A percentile compares a stretch with the other conserved stretches of the same genome.
phyloP scores from a whole-genome alignment of 2,329 filamentous ascomycete species.

The Chaetomium sp. region DNA sequence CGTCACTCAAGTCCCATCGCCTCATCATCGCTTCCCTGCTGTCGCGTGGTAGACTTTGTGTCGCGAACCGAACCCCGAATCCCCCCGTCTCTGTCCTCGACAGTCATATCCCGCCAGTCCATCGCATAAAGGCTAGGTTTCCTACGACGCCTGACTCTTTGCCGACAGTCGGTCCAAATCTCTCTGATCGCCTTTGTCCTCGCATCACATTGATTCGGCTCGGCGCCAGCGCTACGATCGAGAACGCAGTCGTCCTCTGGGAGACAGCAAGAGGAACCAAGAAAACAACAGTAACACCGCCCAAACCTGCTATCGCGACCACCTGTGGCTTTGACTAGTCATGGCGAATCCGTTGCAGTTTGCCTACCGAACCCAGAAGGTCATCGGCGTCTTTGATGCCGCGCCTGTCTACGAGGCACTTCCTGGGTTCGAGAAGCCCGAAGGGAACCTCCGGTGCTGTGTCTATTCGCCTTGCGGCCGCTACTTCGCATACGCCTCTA shows the following conservation, averaged over 20 bases:
- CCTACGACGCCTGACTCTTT: not conserved
- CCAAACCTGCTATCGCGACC: conserved; percentile 38
- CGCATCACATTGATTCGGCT: conserved; percentile 18
- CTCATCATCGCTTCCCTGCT: conserved; percentile 19
- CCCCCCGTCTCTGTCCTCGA: conserved; percentile 16
- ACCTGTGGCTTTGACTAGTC: conserved; percentile 86
- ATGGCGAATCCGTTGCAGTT: conserved; percentile 94
- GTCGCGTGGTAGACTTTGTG: conserved; percentile 22
- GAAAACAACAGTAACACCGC: conserved; percentile 31
- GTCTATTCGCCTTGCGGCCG: conserved; percentile 93
- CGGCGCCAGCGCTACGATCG: conserved; percentile 8
- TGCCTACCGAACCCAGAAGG: conserved; percentile 96
- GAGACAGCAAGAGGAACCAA: conserved; percentile 32
- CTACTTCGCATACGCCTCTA: conserved; percentile 93
- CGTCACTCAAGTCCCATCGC: conserved; percentile 25
- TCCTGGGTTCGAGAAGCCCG: conserved; percentile 80
- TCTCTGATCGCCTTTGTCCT: conserved; percentile 14
- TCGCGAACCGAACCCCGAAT: conserved; percentile 19
- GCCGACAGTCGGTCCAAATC: not conserved
- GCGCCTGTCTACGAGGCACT: conserved; percentile 84
- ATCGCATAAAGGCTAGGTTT: conserved; percentile 2
- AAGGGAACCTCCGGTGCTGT: conserved; percentile 93
- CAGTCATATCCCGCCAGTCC: conserved; percentile 9
- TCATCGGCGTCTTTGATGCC: conserved; percentile 90
- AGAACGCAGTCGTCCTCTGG: conserved; percentile 16